phyloP scores from a whole-genome alignment of 2,329 filamentous ascomycete genomes.

The Endoconidiophora laricicola region DNA sequence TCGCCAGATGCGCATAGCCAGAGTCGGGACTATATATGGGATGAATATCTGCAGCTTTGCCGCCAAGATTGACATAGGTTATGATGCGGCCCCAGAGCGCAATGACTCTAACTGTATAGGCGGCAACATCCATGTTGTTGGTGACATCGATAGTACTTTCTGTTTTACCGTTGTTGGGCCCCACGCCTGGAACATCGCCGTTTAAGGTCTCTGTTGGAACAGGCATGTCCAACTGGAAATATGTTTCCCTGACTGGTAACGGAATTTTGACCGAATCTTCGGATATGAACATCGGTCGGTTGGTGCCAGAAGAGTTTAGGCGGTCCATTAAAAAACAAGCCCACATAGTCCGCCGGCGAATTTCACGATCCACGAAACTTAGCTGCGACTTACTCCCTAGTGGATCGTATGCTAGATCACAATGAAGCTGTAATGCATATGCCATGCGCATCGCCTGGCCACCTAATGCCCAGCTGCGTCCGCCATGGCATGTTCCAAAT shows the following conservation, averaged over 20 bases:
- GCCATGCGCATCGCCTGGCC: slow-evolving; percentile 95
- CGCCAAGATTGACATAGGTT: slow-evolving; percentile 78
- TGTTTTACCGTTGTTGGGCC: slow-evolving; percentile 26
- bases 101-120: slow-evolving; percentile 74
- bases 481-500: slow-evolving; percentile 92
- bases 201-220: slow-evolving; percentile 71
- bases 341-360: slow-evolving; percentile 91
- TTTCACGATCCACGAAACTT: slow-evolving; percentile 86
- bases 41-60: slow-evolving; percentile 58
- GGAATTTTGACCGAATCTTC: slow-evolving; percentile 82
- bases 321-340: slow-evolving; percentile 94
- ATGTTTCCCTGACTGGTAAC: slow-evolving; percentile 74
- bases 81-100: slow-evolving; percentile 82
- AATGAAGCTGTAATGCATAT: slow-evolving; percentile 84
- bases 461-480: slow-evolving; percentile 86
- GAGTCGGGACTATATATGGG: slow-evolving; percentile 76
- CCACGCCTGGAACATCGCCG: slow-evolving; percentile 48
- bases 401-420: slow-evolving; percentile 73
- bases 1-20: slow-evolving; percentile 51
- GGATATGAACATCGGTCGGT: slow-evolving; percentile 77
- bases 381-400: slow-evolving; percentile 32
- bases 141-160: slow-evolving; percentile 19
- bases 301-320: slow-evolving; percentile 90
- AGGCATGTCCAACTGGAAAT: slow-evolving; percentile 82
- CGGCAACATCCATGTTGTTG: slow-evolving; percentile 86